Evolutionary conservation across 2,329 filamentous ascomycete genomes (phyloP).

Genomic region (Geosmithia putterillii): DNA sequence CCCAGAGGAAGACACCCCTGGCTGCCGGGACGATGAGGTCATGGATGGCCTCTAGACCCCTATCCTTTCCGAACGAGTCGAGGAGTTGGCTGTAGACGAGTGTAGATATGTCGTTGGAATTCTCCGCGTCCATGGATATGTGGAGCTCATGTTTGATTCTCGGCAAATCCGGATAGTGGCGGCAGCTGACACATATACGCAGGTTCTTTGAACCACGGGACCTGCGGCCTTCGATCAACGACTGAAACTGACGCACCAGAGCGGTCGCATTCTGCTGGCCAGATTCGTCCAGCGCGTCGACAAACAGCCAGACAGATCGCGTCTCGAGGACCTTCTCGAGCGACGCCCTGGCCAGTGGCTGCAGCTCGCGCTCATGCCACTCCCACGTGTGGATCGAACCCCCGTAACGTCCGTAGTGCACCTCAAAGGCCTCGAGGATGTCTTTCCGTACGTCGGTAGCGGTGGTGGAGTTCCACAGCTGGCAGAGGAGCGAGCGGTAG

Average conservation of each 20-base stretch:
- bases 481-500: neutral
- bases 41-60: slow-evolving; percentile 4
- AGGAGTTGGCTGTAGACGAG: slow-evolving; percentile 16
- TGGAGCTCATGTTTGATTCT: slow-evolving; percentile 22
- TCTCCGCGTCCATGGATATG: slow-evolving; percentile 20
- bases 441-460: neutral
- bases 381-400: neutral
- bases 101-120: slow-evolving; percentile 18
- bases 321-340: neutral
- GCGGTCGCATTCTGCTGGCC: neutral
- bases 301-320: neutral
- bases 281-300: slow-evolving; percentile 1
- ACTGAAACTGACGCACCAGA: neutral
- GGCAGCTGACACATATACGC: slow-evolving; percentile 28
- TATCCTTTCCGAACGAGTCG: slow-evolving; percentile 3
- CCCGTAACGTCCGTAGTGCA: neutral
- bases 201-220: slow-evolving; percentile 12
- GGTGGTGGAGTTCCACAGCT: neutral
- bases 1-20: slow-evolving; percentile 8
- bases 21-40: slow-evolving; percentile 21
- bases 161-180: slow-evolving; percentile 33
- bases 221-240: neutral
- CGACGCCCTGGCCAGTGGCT: neutral
- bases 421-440: neutral
- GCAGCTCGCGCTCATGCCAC: neutral